Evolutionary conservation across 345 rosid genomes (phyloP).

Genomic region (Microthlaspi erraticum): DNA sequence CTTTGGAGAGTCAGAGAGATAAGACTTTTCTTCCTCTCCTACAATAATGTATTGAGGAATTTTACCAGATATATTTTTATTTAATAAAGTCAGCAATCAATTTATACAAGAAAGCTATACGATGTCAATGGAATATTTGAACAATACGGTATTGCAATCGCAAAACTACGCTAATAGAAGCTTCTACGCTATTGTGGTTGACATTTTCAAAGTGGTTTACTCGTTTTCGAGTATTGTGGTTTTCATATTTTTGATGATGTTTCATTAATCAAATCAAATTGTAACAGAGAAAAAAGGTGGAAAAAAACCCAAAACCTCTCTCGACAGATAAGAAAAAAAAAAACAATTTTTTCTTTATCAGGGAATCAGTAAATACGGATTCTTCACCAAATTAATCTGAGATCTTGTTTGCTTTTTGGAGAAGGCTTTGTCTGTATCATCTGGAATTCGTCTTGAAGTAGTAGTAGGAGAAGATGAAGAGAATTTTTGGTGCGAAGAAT

Average conservation of each 20-base stretch:
- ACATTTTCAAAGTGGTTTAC: neutral
- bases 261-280: neutral
- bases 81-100: neutral
- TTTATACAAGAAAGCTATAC: neutral
- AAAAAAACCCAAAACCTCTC: neutral
- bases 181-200: neutral
- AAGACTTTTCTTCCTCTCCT: slow-evolving; percentile 18
- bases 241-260: neutral
- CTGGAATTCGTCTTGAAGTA: neutral
- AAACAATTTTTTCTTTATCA: neutral
- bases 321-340: neutral
- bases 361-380: slow-evolving; percentile 9
- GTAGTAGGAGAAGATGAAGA: slow-evolving; percentile 64
- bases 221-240: neutral
- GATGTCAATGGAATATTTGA: neutral
- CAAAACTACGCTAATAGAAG: neutral
- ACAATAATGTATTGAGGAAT: slow-evolving; percentile 33
- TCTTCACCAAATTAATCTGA: neutral
- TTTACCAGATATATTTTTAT: neutral
- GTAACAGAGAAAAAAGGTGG: neutral
- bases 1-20: slow-evolving; percentile 6
- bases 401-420: slow-evolving; percentile 4
- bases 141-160: too few relatives aligned
- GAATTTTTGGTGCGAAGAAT: slow-evolving; percentile 87
- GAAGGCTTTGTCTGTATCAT: slow-evolving; percentile 2